These are phyloP conservation scores for Euphorbia celastroides DNA, from an alignment of 441 rosid species.

Conservation along the genomic window DNA sequence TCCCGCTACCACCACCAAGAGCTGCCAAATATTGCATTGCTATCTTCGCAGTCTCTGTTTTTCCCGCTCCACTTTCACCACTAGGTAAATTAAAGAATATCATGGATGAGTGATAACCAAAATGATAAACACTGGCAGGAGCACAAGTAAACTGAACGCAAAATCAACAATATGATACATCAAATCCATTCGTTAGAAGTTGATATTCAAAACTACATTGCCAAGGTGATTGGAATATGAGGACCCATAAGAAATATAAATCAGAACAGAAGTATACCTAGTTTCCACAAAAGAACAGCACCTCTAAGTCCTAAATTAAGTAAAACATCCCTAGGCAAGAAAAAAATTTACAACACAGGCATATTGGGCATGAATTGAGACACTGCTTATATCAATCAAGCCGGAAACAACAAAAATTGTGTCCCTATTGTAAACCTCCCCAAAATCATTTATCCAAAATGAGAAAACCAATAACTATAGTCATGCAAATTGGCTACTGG, in stretches of 20 bases:
- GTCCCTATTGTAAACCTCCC: too few species aligned
- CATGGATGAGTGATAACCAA: conserved; percentile 8
- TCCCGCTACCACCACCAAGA: conserved; percentile 99
- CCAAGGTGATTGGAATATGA: neutral
- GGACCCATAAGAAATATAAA: neutral
- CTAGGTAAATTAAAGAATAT: conserved; percentile 40
- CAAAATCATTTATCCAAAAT: too few species aligned
- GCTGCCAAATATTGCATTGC: conserved; percentile 99
- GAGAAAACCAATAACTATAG: neutral
- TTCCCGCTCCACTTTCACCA: conserved; percentile 99
- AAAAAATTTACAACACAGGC: neutral
- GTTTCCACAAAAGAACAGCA: neutral
- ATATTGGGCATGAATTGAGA: neutral
- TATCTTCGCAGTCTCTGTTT: conserved; percentile 99
- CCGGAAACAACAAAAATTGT: neutral
- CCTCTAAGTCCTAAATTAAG: neutral
- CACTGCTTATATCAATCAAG: neutral
- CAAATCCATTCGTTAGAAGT: neutral
- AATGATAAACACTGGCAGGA: neutral
- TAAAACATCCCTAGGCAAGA: neutral
- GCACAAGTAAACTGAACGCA: neutral
- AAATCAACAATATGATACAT: neutral
- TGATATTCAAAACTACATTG: neutral
- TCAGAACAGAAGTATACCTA: neutral
- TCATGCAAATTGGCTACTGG: neutral